Evolutionary conservation across 257 asterid species (phyloP), one percentile per base, ranked within the genome.

Genomic region (Solanum sitiens): DNA sequence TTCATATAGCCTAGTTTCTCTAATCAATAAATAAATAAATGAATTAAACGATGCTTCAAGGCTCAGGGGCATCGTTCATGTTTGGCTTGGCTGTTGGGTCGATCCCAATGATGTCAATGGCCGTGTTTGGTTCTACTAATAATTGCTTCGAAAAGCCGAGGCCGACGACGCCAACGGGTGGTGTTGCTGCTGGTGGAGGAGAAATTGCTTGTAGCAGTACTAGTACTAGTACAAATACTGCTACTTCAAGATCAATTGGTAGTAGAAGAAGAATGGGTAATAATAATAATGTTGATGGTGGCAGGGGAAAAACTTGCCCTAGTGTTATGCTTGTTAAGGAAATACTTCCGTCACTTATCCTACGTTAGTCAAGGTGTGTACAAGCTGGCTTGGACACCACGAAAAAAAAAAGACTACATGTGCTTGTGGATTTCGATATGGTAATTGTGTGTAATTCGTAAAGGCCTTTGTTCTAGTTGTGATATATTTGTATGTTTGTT

Each of bases 21-120:
- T 18, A 10, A 74, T 20, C 3, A 21, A 73, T 35, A 73, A 35
- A 14, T 70, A 33, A 1, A 45, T 45, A 27, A 11, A 80, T 47
- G 42, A 47, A 82, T 1, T 47, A 82, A 82, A 82, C 27, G 7
- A 82, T 82, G 86, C 71, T 82, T 50, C 86, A 82, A 3, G 86
- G 86, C 32, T 18, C 86, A 50, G 85, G 85, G 68, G 85, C 85
- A 35, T 20, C 86, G 44, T 82, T 82, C 86, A 50, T 82, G 45
- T 50, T 82, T 50, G 86, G 70, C 21, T 50, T 82, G 86, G 86
- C 70, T 30, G 86, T 82, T 50, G 86, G 86, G 21, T 30, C 86
- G 23, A 82, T 82, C 70, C 86, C 86, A 82, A 82, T 82, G 86
- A 82, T 82, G 71, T 82, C 86, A 50, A 82, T 82, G 45, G 70